Evolutionary conservation across 495 filamentous ascomycete species (phyloP).

Genomic region (Pseudoneurospora amorphoporcata): DNA sequence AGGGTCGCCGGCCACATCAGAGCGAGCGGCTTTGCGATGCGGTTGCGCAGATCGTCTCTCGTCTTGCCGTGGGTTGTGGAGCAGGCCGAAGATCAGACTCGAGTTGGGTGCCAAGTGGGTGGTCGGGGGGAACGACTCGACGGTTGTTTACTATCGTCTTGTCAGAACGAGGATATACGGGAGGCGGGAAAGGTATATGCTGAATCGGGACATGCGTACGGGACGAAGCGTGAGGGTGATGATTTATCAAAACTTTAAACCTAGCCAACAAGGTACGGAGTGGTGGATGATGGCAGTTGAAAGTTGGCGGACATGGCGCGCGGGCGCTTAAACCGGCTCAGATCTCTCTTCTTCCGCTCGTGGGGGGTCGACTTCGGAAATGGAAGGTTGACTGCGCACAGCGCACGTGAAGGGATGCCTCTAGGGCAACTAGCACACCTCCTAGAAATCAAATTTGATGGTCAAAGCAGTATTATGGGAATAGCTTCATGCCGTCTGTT

Average conservation of each 20-base stretch:
- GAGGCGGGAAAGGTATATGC: neutral
- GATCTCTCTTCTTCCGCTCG: neutral
- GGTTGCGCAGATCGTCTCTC: constrained; percentile 1
- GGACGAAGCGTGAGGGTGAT: neutral
- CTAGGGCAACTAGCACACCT: neutral
- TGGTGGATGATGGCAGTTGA: neutral
- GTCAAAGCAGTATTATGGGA: neutral
- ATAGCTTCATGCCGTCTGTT: constrained; percentile 1
- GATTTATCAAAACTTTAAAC: neutral
- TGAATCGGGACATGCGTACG: neutral
- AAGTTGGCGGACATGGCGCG: neutral
- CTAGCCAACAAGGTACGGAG: neutral
- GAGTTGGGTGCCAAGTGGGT: neutral
- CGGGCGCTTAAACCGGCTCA: neutral
- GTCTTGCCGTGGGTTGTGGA: neutral
- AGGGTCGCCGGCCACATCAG: constrained; percentile 13
- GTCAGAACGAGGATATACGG: neutral
- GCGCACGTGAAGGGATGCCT: constrained; percentile 1
- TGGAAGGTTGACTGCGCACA: constrained; percentile 3
- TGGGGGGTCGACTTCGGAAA: neutral
- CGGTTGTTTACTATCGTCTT: neutral
- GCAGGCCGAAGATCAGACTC: neutral
- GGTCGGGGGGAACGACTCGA: neutral
- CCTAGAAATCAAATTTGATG: neutral
- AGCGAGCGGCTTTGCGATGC: neutral